A percentile compares a stretch with the other conserved stretches of the same genome.
Conservation (phyloP, 257 asterid genomes). For the Solanum chiquidenum region DNA sequence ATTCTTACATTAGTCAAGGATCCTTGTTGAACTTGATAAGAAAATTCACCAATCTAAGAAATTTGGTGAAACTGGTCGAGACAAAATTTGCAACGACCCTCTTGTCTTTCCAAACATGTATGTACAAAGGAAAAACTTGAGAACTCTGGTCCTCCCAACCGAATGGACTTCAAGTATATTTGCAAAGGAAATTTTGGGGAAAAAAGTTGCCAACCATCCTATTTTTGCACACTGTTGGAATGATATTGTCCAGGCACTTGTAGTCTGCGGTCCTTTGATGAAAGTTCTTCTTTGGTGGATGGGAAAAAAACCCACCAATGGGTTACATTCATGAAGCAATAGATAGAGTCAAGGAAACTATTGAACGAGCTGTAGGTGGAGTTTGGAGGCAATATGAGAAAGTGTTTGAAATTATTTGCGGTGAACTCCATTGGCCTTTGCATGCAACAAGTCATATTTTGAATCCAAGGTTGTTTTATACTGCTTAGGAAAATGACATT, state of each 20-base stretch:
- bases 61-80: background rate
- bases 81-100: background rate
- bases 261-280: background rate
- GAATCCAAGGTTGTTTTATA: background rate
- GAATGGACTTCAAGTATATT: background rate
- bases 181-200: background rate
- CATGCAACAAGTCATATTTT: background rate
- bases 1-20: background rate
- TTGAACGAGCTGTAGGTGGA: background rate
- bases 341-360: background rate
- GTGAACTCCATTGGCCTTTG: background rate
- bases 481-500: background rate
- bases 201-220: background rate
- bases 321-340: background rate
- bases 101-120: background rate
- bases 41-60: background rate
- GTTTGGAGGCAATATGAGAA: background rate
- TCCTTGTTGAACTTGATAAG: background rate
- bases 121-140: background rate
- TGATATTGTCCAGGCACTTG: background rate
- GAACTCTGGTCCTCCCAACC: background rate
- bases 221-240: background rate
- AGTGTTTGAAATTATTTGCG: background rate
- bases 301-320: background rate
- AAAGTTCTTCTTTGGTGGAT: background rate